Percentiles rank a stretch among this genome's conserved stretches.
Conservation (phyloP, 2,329 filamentous ascomycete genomes). For the Diaporthe batatas region DNA sequence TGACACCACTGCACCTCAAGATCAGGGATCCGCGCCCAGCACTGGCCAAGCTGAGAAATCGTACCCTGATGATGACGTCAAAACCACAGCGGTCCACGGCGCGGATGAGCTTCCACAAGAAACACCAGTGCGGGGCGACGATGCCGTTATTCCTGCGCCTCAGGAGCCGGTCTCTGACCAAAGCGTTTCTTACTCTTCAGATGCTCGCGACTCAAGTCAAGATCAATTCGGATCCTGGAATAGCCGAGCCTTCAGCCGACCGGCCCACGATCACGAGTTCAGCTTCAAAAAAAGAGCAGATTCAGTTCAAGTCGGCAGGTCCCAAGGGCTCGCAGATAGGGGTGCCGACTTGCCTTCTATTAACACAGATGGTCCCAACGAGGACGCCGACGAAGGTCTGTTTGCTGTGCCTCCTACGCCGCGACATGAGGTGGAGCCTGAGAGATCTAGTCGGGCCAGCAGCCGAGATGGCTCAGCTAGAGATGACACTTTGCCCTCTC, state of each 20-base stretch:
- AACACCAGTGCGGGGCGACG: not conserved
- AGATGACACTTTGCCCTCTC: conserved; percentile 9
- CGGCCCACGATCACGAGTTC: conserved; percentile 2
- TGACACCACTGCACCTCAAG: not conserved
- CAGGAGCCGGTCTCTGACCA: not conserved
- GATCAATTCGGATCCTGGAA: conserved; percentile 16
- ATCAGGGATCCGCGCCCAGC: not conserved
- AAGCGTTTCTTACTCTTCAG: not conserved
- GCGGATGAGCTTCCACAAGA: not conserved
- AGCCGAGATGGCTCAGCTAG: not conserved
- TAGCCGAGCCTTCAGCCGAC: not conserved
- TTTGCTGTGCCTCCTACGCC: conserved; percentile 39
- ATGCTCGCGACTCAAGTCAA: not conserved
- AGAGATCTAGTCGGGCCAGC: conserved; percentile 4
- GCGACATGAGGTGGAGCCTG: conserved; percentile 19
- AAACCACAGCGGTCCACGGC: not conserved
- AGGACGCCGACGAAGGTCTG: conserved; percentile 36
- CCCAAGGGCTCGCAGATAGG: not conserved
- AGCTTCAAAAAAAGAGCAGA: conserved; percentile 29
- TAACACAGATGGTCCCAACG: conserved; percentile 16
- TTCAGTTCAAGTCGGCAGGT: conserved; percentile 14
- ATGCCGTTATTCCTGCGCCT: not conserved
- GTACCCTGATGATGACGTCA: not conserved
- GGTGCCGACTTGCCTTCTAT: conserved; percentile 19
- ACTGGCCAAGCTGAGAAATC: not conserved